Evolutionary conservation across 2,329 filamentous ascomycete species (phyloP).

Genomic region (Lachnellula suecica): DNA sequence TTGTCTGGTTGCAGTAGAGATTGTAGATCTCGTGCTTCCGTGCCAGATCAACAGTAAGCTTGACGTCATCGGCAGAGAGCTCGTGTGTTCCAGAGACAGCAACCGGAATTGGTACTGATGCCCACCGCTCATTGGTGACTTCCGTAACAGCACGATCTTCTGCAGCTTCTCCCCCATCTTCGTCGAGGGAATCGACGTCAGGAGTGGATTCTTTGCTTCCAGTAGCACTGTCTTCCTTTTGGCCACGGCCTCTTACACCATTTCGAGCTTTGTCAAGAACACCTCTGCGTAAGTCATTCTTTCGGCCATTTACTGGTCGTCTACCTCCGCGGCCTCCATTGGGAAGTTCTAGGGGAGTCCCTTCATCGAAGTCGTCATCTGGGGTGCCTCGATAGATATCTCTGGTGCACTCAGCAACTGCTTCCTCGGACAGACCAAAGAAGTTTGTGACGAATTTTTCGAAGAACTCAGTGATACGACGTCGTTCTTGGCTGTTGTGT

Average conservation of each 20-base stretch:
- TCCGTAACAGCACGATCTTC: slow-evolving; percentile 62
- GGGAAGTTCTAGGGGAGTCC: slow-evolving; percentile 65
- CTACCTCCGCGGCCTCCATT: slow-evolving; percentile 68
- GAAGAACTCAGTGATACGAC: slow-evolving; percentile 72
- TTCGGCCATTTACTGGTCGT: slow-evolving; percentile 65
- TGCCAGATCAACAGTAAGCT: slow-evolving; percentile 73
- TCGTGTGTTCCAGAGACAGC: slow-evolving; percentile 54
- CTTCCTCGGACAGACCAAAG: slow-evolving; percentile 72
- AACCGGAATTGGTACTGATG: slow-evolving; percentile 59
- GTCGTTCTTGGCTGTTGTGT: slow-evolving; percentile 70
- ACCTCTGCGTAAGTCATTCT: slow-evolving; percentile 77
- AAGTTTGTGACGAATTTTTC: slow-evolving; percentile 74
- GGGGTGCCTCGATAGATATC: slow-evolving; percentile 70
- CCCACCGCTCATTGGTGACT: slow-evolving; percentile 62
- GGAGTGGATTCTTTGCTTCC: slow-evolving; percentile 88
- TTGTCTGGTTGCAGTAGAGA: slow-evolving; percentile 85
- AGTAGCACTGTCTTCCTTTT: slow-evolving; percentile 80
- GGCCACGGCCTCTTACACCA: slow-evolving; percentile 66
- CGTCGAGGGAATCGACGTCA: slow-evolving; percentile 75
- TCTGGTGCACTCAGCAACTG: slow-evolving; percentile 63
- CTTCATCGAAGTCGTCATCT: slow-evolving; percentile 70
- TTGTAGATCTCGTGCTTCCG: slow-evolving; percentile 82
- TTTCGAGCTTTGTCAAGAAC: slow-evolving; percentile 78
- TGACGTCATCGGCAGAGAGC: slow-evolving; percentile 55
- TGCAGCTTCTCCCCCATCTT: slow-evolving; percentile 65